phyloP scores from a whole-genome alignment of 768 basidiomycete species.

The Mycena venus region DNA sequence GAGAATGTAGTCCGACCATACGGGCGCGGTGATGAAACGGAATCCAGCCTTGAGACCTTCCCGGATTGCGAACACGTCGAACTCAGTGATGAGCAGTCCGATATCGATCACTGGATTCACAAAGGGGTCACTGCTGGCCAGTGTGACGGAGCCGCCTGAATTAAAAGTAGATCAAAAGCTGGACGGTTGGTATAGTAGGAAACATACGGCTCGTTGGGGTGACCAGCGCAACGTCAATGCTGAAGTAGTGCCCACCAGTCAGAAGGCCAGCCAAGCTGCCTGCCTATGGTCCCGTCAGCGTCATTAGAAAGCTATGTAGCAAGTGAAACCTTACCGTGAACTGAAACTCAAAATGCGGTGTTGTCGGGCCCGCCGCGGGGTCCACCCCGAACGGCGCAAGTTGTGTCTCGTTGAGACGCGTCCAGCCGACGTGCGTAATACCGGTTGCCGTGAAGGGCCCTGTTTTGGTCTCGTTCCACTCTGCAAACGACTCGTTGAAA shows the following conservation, averaged over 20 bases:
- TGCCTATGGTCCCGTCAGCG: neutral
- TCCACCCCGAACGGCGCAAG: constrained; percentile 39
- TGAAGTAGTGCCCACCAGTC: constrained; percentile 9
- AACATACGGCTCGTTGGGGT: constrained; percentile 37
- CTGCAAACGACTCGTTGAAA: neutral
- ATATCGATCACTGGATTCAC: constrained; percentile 58
- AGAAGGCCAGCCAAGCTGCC: constrained; percentile 1
- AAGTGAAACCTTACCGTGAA: constrained; percentile 39
- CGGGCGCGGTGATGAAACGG: neutral
- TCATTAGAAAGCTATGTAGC: neutral
- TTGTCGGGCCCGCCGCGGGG: constrained; percentile 47
- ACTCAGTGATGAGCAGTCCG: constrained; percentile 46
- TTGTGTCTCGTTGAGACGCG: constrained; percentile 35
- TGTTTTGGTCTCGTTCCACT: constrained; percentile 38
- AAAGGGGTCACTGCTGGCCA: constrained; percentile 56
- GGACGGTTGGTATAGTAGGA: neutral
- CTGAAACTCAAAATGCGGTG: constrained; percentile 50
- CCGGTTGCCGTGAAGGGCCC: constrained; percentile 45
- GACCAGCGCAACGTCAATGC: constrained; percentile 20
- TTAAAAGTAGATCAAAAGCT: neutral
- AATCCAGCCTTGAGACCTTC: constrained; percentile 19
- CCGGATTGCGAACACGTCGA: constrained; percentile 36
- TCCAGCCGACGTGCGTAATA: constrained; percentile 41
- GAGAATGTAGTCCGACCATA: constrained; percentile 5
- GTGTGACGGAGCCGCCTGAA: constrained; percentile 38